Evolutionary conservation across 805 yeast genomes (phyloP).

Genomic region (Candida cerambycidarum): DNA sequence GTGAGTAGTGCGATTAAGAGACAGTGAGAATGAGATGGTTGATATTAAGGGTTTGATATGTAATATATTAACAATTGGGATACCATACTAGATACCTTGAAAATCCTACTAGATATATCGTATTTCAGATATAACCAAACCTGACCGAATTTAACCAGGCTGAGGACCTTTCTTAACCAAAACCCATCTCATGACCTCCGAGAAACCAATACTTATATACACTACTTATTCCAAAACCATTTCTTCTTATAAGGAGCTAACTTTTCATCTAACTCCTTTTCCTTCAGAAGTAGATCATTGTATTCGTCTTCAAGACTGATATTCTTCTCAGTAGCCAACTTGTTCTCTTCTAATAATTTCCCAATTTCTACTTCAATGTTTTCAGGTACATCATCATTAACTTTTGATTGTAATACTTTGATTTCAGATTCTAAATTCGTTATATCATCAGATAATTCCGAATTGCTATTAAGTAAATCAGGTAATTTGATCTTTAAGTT

Average conservation of each 20-base stretch:
- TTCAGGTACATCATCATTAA: conserved; percentile 28
- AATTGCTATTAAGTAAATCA: conserved; percentile 71
- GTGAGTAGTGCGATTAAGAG: too few species aligned
- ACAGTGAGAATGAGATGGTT: too few species aligned
- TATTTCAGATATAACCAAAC: too few species aligned
- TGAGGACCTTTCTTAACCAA: too few species aligned
- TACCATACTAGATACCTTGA: too few species aligned
- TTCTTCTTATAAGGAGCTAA: conserved; percentile 13
- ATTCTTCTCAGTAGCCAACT: conserved; percentile 37
- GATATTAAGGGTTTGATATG: too few species aligned
- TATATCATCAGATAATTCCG: conserved; percentile 52
- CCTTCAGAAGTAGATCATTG: conserved; percentile 13
- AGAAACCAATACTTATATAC: too few species aligned
- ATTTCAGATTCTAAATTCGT: conserved; percentile 26
- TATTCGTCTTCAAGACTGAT: conserved; percentile 41
- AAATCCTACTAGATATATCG: too few species aligned
- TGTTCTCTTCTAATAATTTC: conserved; percentile 34
- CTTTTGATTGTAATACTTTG: conserved; percentile 44
- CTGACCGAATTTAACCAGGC: too few species aligned
- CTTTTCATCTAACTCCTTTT: conserved; percentile 11
- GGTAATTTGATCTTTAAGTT: conserved; percentile 75
- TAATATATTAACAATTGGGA: too few species aligned
- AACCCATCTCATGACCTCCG: too few species aligned
- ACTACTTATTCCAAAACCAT: conserved; percentile 14
- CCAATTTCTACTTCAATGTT: conserved; percentile 38